A percentile compares a stretch with the other conserved stretches of the same genome.
phyloP scores from a whole-genome alignment of 2,329 filamentous ascomycete genomes.

The Fusarium anguioides region DNA sequence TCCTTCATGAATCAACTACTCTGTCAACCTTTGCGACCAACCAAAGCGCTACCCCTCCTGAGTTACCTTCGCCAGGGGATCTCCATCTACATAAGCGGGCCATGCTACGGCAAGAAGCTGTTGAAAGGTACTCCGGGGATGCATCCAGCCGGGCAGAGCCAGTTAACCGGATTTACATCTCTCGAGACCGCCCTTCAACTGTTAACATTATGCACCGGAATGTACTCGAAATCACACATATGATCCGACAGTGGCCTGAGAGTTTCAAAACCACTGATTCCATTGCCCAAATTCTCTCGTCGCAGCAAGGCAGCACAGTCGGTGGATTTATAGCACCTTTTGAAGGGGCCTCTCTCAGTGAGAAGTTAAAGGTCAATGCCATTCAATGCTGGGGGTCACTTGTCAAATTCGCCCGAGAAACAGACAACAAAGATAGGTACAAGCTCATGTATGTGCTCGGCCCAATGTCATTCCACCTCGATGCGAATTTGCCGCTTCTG shows the following conservation, averaged over 20 bases:
- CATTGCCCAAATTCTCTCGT: slow-evolving; percentile 32
- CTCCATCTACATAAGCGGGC: slow-evolving; percentile 33
- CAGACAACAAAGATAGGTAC: slow-evolving; percentile 22
- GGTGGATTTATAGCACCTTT: slow-evolving; percentile 35
- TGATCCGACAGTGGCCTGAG: slow-evolving; percentile 32
- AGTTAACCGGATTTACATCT: slow-evolving; percentile 16
- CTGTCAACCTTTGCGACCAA: slow-evolving; percentile 38
- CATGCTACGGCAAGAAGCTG: slow-evolving; percentile 29
- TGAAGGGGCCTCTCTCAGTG: slow-evolving; percentile 31
- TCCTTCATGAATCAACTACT: slow-evolving; percentile 48
- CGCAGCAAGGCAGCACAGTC: slow-evolving; percentile 14
- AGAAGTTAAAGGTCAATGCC: slow-evolving; percentile 35
- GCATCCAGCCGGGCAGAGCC: slow-evolving; percentile 6
- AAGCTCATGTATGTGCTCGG: slow-evolving; percentile 41
- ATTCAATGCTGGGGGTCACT: slow-evolving; percentile 38
- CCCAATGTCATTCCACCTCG: slow-evolving; percentile 37
- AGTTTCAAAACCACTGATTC: slow-evolving; percentile 31
- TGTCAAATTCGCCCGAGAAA: slow-evolving; percentile 15
- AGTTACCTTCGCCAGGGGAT: slow-evolving; percentile 24
- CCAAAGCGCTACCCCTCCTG: not conserved
- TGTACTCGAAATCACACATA: slow-evolving; percentile 36
- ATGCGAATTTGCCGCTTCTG: slow-evolving; percentile 36
- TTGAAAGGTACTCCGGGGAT: slow-evolving; percentile 25
- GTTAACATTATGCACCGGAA: slow-evolving; percentile 36
- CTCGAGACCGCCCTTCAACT: slow-evolving; percentile 37